phyloP scores from a whole-genome alignment of 2,329 filamentous ascomycete species.

The Paecilomyces sp. region DNA sequence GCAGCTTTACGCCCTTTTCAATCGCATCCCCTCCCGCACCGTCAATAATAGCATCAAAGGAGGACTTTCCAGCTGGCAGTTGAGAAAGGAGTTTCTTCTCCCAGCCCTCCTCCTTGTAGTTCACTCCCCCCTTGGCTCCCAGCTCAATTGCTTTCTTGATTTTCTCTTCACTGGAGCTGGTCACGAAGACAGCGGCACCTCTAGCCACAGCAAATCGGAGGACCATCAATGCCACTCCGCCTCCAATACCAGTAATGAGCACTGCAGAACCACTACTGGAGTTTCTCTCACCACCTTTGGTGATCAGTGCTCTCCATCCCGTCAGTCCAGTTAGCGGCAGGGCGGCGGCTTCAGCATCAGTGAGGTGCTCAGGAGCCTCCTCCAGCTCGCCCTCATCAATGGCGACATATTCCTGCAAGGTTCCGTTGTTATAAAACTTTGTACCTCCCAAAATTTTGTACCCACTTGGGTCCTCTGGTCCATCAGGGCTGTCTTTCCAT shows the following conservation, averaged over 20 bases:
- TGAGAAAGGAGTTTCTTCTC: slow-evolving; percentile 61
- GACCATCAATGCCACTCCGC: slow-evolving; percentile 78
- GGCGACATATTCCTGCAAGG: slow-evolving; percentile 64
- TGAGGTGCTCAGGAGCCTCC: slow-evolving; percentile 65
- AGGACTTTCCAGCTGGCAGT: slow-evolving; percentile 57
- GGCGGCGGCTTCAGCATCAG: slow-evolving; percentile 68
- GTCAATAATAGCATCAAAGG: slow-evolving; percentile 79
- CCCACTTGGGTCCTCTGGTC: slow-evolving; percentile 57
- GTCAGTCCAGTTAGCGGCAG: slow-evolving; percentile 80
- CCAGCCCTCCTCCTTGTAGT: slow-evolving; percentile 73
- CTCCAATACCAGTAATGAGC: slow-evolving; percentile 84
- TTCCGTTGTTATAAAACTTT: slow-evolving; percentile 57
- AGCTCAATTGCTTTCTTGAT: slow-evolving; percentile 61
- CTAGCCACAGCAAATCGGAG: slow-evolving; percentile 70
- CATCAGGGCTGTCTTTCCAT: slow-evolving; percentile 65
- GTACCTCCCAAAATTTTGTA: slow-evolving; percentile 49
- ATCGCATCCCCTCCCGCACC: slow-evolving; percentile 84
- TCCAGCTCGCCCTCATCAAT: slow-evolving; percentile 69
- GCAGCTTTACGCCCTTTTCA: slow-evolving; percentile 56
- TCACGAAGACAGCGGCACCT: slow-evolving; percentile 75
- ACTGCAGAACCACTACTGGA: slow-evolving; percentile 59
- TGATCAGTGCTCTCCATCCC: slow-evolving; percentile 77
- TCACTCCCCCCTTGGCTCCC: slow-evolving; percentile 75
- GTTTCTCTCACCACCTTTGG: slow-evolving; percentile 60
- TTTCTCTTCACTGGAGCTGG: slow-evolving; percentile 67